Percentiles rank a stretch among this genome's conserved stretches.
Evolutionary conservation across 306 rosid species (phyloP).

Genomic region (Hippophae tibetana): DNA sequence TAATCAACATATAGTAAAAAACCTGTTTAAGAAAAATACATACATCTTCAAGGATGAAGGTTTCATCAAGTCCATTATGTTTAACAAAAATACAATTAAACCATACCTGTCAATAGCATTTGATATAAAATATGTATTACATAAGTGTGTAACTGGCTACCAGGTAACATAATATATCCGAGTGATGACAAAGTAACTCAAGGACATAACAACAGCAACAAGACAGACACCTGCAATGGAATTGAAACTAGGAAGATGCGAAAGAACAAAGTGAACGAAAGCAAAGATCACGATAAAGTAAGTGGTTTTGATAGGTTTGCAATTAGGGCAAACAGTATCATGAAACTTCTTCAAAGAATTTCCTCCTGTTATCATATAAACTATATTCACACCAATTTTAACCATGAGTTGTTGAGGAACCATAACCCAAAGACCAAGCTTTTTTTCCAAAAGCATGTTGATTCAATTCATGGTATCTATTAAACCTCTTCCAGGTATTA

Average conservation of each 20-base stretch:
- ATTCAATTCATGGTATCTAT: slow-evolving; percentile 38
- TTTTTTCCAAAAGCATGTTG: slow-evolving; percentile 33
- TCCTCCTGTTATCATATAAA: slow-evolving; percentile 42
- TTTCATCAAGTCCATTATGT: too few relatives aligned
- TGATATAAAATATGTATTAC: neutral
- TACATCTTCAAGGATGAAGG: neutral
- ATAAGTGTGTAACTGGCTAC: neutral
- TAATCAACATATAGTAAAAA: neutral
- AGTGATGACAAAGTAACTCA: slow-evolving; percentile 9
- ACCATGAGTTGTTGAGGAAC: slow-evolving; percentile 39
- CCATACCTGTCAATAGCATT: too few relatives aligned
- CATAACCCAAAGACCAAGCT: slow-evolving; percentile 31
- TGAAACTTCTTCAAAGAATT: slow-evolving; percentile 29
- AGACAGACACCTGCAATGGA: slow-evolving; percentile 31
- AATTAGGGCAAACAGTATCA: slow-evolving; percentile 9
- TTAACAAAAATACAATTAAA: too few relatives aligned
- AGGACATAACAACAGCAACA: slow-evolving; percentile 35
- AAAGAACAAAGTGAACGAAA: slow-evolving; percentile 27
- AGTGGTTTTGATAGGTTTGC: slow-evolving; percentile 30
- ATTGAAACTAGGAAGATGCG: slow-evolving; percentile 38
- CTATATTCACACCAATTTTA: slow-evolving; percentile 23
- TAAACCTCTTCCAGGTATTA: slow-evolving; percentile 28
- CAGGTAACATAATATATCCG: neutral
- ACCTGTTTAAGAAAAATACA: too few relatives aligned
- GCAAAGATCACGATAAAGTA: slow-evolving; percentile 35